Percentiles rank a stretch among this genome's conserved stretches.
Evolutionary conservation across 139 green algal genomes (phyloP).

Genomic region (Chlamydomonas sp.): DNA sequence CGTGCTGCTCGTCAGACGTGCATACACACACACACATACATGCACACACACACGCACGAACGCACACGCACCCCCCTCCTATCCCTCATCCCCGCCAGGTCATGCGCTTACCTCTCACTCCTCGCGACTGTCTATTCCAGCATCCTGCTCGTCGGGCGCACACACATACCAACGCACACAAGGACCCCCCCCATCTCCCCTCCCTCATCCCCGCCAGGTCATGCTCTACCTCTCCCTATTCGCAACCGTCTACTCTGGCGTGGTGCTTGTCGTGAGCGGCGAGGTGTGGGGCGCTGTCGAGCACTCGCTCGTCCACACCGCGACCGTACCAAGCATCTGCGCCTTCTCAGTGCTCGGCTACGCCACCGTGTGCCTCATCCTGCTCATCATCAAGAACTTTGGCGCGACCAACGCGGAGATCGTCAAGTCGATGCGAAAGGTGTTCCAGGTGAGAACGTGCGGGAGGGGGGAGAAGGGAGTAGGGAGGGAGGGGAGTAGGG

Average conservation of each 20-base stretch:
- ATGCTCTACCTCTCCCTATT: constrained; percentile 49
- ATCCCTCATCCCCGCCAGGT: constrained; percentile 40
- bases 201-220: constrained; percentile 43
- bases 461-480: no score
- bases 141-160: not conserved
- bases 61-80: no score
- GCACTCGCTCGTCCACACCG: constrained; percentile 32
- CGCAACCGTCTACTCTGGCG: constrained; percentile 32
- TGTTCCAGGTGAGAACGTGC: no score
- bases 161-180: not conserved
- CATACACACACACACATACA: no score
- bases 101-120: constrained; percentile 41
- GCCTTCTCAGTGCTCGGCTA: constrained; percentile 54
- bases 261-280: constrained; percentile 34
- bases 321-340: constrained; percentile 40
- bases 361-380: constrained; percentile 47
- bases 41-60: not conserved
- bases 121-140: constrained; percentile 38
- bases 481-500: no score
- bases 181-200: no score
- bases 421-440: constrained; percentile 55
- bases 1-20: not conserved
- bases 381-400: constrained; percentile 57
- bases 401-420: constrained; percentile 57
- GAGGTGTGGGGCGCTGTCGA: constrained; percentile 29